phyloP scores from a whole-genome alignment of 768 basidiomycete genomes.

The Kwoniella botswanensis region DNA sequence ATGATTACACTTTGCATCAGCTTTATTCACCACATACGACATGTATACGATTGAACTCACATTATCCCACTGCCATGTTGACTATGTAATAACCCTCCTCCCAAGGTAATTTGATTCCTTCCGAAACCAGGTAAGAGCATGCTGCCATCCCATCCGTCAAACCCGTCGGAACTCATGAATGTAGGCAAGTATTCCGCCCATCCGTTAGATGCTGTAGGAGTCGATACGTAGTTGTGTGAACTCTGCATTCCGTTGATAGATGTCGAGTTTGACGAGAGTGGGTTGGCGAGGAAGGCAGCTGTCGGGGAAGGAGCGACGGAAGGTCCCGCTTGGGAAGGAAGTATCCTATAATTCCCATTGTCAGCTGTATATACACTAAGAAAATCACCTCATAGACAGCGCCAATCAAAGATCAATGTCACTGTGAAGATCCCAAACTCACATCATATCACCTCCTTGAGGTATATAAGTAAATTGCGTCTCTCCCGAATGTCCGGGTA shows the following conservation, averaged over 20 bases:
- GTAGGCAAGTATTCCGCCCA: slow-evolving; percentile 53
- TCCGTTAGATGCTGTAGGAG: slow-evolving; percentile 28
- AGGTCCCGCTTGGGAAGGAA: slow-evolving; percentile 50
- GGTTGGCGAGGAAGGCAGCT: slow-evolving; percentile 41
- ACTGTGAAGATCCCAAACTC: slow-evolving; percentile 14
- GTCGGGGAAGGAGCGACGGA: slow-evolving; percentile 34
- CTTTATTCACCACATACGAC: neutral
- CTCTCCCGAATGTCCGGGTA: slow-evolving; percentile 28
- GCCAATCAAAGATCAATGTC: neutral
- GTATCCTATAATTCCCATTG: slow-evolving; percentile 27
- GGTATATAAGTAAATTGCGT: slow-evolving; percentile 50
- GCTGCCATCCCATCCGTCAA: slow-evolving; percentile 55
- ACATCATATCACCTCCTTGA: slow-evolving; percentile 56
- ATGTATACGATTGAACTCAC: slow-evolving; percentile 39
- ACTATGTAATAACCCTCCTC: slow-evolving; percentile 47
- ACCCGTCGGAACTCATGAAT: slow-evolving; percentile 49
- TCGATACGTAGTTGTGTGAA: slow-evolving; percentile 1
- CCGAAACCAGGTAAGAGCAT: slow-evolving; percentile 56
- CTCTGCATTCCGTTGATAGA: neutral
- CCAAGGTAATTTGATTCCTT: slow-evolving; percentile 46
- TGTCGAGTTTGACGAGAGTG: slow-evolving; percentile 25
- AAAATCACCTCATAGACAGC: too few relatives aligned
- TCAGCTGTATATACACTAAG: too few relatives aligned
- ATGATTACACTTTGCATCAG: too few relatives aligned
- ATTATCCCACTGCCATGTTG: slow-evolving; percentile 55